Base-by-base conservation (phyloP, 1,139 yeast genomes). In the Scheffersomyces segobiensis region DNA sequence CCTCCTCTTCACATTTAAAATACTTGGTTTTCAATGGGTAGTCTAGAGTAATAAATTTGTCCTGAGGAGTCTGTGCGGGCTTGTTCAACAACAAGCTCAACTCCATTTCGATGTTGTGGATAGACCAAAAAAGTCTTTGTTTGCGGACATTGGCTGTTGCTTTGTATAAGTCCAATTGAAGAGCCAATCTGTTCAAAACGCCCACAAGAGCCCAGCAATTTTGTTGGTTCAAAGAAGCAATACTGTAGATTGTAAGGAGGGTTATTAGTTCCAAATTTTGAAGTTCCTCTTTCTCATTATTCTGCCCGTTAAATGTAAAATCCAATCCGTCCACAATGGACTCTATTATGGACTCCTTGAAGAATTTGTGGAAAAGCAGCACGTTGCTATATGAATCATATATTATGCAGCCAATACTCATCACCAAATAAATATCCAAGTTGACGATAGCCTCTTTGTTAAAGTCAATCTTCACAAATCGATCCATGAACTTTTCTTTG, bases 341-440 rank as follows among this genome's bases (percentile, higher is more conserved):
- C 55, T 71, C 75, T 19, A 79, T 71, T 49, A 67, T 68, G 48
- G 71, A 69, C 52, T 73, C 78, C 56, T 71, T 75, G 63, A 80
- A 80, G 57, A 66, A 71, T 14, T 65, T 63, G 2, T 60, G 55
- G 59, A 76, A 79, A 52, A 67, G 62, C 10, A 60, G 56, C 5
- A 69, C 63, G 48, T 63, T 59, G 54, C 67, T 66, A 55, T 70
- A 10, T 24, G 73, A 67, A 62, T 79, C 83, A 59, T 72, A 70
- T 4, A 79, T 66, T 21, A 77, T 62, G 59, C 82, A 75, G 3
- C 84, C 84, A 42, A 78, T 75, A 57, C 79, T 72, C 69, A 80
- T 65, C 26, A 80, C 65, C 56, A 80, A 63, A 64, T 78, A 80
- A 20, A 75, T 64, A 59, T 78, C 81, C 56, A 79, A 65, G 60